Evolutionary conservation across 352 stramenopile species (phyloP).

Genomic region (Phytopythium chamaehyphon): DNA sequence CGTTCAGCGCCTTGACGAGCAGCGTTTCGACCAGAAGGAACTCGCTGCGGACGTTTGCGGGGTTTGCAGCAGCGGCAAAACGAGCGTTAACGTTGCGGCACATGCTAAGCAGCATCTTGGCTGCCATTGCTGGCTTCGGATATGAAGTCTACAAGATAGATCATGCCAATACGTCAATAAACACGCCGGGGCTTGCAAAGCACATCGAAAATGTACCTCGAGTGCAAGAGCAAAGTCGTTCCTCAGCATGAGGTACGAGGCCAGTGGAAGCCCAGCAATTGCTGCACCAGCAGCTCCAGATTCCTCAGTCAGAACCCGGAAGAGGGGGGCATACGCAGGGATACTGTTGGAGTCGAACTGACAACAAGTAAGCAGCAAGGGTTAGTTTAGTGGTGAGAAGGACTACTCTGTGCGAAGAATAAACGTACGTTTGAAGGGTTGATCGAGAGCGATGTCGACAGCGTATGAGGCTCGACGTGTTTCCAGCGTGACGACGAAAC

Average conservation of each 20-base stretch:
- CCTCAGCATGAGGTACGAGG: conserved; percentile 64
- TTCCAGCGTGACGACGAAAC: conserved; percentile 1
- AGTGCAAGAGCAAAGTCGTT: conserved; percentile 47
- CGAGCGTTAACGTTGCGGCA: conserved; percentile 56
- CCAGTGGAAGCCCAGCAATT: conserved; percentile 61
- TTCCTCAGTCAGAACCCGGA: conserved; percentile 72
- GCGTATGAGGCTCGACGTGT: conserved; percentile 32
- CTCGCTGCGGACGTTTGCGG: conserved; percentile 55
- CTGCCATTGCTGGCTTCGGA: conserved; percentile 63
- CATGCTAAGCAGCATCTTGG: conserved; percentile 64
- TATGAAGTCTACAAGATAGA: conserved; percentile 34
- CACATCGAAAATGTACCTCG: too few species aligned
- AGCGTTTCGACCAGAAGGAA: conserved; percentile 77
- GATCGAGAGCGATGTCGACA: conserved; percentile 38
- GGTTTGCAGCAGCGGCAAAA: conserved; percentile 30
- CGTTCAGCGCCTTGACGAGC: conserved; percentile 51
- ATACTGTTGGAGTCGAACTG: conserved; percentile 59
- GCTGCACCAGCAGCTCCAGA: conserved; percentile 57
- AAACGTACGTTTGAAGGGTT: conserved; percentile 40
- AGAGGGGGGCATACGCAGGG: conserved; percentile 61
- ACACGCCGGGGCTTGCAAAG: too few species aligned
- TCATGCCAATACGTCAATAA: not conserved
- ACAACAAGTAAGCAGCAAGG: not conserved
- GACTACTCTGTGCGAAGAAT: not conserved
- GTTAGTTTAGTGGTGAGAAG: too few species aligned